Base-by-base conservation (phyloP, 2,329 filamentous ascomycete species). In the Pseudocercospora fuligena region DNA sequence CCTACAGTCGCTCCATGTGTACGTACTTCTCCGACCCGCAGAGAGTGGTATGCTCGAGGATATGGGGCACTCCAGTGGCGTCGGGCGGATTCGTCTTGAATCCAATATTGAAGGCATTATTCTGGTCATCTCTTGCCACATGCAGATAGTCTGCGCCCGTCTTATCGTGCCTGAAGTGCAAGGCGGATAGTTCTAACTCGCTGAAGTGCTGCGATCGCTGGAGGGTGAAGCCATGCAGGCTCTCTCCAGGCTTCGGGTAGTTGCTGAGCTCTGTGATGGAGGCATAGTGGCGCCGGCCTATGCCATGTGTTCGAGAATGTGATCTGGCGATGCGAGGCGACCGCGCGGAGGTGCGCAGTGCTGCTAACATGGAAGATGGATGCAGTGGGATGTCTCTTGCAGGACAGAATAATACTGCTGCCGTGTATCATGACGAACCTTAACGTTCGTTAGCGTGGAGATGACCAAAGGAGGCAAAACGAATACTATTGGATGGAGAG, bases 71-170 rank as follows among this genome's bases (percentile, higher is more conserved):
- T 60, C 95, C 95, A 0, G 95, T 98, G 76, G 95, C 93, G 80
- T 99, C 93, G 8, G 94, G 94, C 19, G 95, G 95, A 78, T 98
- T 98, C 25, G 95, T 99, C 87, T 97, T 97, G 88, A 99, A 99
- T 61, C 94, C 95, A 76, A 99, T 96, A 43, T 94, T 96, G 82
- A 99, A 99, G 78, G 98, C 95, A 92, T 99, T 99, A 83, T 99
- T 99, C 83, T 90, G 91, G 78, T 99, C 95, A 65, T 98, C 93
- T 73, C 94, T 87, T 16, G 94, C 94, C 74, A 99, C 91, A 81
- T 99, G 95, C 56, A 99, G 86, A 78, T 98, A 97, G 73, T 99
- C 93, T 70, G 95, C 95, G 67, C 94, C 93, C 0, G 95, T 99
- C 83, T 94, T 94, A 82, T 98, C 92, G 78, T 99, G 95, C 75